These are phyloP conservation scores for Rhodosporidiobolus sp. DNA, from an alignment of 768 basidiomycete species.

Conservation along the genomic window DNA sequence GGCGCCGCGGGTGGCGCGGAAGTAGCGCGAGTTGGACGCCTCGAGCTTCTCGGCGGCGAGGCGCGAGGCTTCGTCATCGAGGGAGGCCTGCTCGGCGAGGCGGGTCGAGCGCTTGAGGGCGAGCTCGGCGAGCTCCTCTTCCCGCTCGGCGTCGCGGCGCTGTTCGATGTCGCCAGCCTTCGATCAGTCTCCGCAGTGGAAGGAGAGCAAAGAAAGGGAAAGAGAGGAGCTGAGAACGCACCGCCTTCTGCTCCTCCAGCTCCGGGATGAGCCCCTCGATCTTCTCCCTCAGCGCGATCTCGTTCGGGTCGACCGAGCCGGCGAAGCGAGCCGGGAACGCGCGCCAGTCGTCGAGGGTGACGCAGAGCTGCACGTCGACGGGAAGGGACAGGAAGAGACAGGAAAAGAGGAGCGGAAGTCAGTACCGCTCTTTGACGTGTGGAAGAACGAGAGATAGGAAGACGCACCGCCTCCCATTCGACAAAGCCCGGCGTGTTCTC, in stretches of 20 bases:
- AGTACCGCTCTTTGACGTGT: too few relatives aligned
- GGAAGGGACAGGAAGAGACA: neutral
- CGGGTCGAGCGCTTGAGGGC: slow-evolving; percentile 89
- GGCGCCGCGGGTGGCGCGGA: neutral
- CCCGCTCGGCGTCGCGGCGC: slow-evolving; percentile 3
- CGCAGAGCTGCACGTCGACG: slow-evolving; percentile 62
- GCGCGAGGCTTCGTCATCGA: slow-evolving; percentile 10
- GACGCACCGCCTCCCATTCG: slow-evolving; percentile 84
- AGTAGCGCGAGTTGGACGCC: neutral
- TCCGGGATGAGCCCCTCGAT: slow-evolving; percentile 66
- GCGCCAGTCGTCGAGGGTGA: slow-evolving; percentile 81
- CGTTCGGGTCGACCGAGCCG: slow-evolving; percentile 70
- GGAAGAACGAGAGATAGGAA: neutral
- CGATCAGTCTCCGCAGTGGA: neutral
- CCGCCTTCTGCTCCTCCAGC: slow-evolving; percentile 56
- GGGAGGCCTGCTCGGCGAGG: slow-evolving; percentile 67
- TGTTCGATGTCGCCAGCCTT: neutral
- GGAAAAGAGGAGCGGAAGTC: neutral
- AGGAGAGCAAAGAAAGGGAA: slow-evolving; percentile 51
- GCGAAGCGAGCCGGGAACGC: slow-evolving; percentile 70
- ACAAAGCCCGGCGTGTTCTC: slow-evolving; percentile 56
- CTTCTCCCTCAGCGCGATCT: slow-evolving; percentile 71
- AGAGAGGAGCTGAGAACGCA: slow-evolving; percentile 42
- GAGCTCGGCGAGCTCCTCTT: slow-evolving; percentile 56
- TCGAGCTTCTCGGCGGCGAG: neutral